Conservation (phyloP, 805 yeast genomes). For the Maudiozyma pseudohumilis region DNA sequence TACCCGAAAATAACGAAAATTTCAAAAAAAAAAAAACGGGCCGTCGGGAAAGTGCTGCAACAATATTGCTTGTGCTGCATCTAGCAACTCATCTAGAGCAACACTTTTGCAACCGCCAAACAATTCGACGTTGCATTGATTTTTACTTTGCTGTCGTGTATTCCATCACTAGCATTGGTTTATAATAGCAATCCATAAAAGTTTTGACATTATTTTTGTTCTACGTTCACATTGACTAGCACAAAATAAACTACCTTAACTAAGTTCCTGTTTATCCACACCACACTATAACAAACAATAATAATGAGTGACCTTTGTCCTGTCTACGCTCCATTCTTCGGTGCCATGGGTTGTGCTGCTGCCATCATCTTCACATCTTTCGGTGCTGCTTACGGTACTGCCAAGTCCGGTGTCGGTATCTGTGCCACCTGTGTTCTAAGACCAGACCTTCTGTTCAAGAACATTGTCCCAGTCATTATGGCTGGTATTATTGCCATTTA, state of each 20-base stretch:
- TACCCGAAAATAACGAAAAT: not conserved
- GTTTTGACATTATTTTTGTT: not conserved
- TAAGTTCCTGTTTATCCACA: not conserved
- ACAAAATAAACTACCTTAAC: no score
- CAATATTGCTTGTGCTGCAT: not conserved
- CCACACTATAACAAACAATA: not conserved
- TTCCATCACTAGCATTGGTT: no score
- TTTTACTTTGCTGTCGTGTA: no score
- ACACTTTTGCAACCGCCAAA: not conserved
- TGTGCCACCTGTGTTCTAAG: constrained; percentile 96
- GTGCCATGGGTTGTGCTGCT: constrained; percentile 98
- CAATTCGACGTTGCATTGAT: no score
- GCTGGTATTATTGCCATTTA: constrained; percentile 99
- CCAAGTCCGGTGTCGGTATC: constrained; percentile 98
- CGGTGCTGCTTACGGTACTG: constrained; percentile 99
- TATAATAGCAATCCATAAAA: not conserved
- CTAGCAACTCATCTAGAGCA: not conserved
- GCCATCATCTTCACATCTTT: constrained; percentile 98
- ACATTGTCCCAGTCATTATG: constrained; percentile 96
- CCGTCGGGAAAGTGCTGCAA: constrained; percentile 1
- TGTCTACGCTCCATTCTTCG: constrained; percentile 78
- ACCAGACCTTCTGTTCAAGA: constrained; percentile 90
- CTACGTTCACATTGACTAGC: no score
- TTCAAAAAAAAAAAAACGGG: not conserved
- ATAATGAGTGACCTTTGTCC: constrained; percentile 32